Base-by-base conservation (phyloP, 2,329 filamentous ascomycete genomes). In the Fusarium vanettenii region DNA sequence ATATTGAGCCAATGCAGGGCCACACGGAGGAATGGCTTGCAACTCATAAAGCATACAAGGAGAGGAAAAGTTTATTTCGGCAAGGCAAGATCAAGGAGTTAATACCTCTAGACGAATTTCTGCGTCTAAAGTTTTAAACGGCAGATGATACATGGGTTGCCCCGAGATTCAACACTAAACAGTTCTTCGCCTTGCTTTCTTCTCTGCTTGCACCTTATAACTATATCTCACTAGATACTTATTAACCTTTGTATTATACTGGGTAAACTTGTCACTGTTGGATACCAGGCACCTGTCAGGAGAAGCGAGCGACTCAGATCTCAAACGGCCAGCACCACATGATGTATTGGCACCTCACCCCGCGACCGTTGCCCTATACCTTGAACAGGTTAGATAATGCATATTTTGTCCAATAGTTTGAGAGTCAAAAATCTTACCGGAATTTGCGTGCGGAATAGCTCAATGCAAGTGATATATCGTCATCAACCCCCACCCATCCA, bases 11-110 rank as follows among this genome's bases (percentile, higher is more conserved):
- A 0, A 35, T 74, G 27, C 37, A 70, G 59, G 73, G 71, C 0
- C 71, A 74, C 37, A 37, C 67, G 1, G 62, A 65, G 7, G 37
- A 71, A 25, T 76, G 73, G 72, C 56, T 59, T 41, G 22, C 16
- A 29, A 59, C 33, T 8, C 56, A 59, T 20, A 37, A 16, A 20
- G 35, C 56, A 4, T 59, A 41, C 3, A 59, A 59, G 6, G 16
- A 59, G 33, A 59, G 56, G 1, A 59, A 11, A 7, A 41, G n/a
- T 14, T 1, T 59, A 18, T 41, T 59, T n/a, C 56, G 56, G 18
- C 35, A 59, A 14, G 56, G 56, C 16, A 37, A 59, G 56, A 39
- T 59, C 5, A 59, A 59, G 33, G 8, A 22, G 5, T 16, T 59
- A 9, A 27, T 39, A 27, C 56, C 56, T 1, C 16, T 59, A 6